These are phyloP conservation scores for Brassica incana DNA, from an alignment of 345 rosid genomes.

Conservation along the genomic window DNA sequence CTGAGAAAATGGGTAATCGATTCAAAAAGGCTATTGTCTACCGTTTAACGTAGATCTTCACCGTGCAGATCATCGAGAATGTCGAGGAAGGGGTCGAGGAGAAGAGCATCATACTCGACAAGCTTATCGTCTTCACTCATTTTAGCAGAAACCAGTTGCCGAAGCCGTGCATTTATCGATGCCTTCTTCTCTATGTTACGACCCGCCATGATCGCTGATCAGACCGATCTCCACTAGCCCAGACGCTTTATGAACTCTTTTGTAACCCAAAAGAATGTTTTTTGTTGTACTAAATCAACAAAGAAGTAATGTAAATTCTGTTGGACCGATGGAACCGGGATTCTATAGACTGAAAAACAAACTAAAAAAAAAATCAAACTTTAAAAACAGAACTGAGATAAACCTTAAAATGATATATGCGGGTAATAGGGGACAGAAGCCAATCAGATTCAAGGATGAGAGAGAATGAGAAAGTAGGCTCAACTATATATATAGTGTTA, in stretches of 20 bases:
- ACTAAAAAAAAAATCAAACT: background rate
- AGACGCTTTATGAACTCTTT: conserved; percentile 11
- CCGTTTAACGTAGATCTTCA: conserved; percentile 92
- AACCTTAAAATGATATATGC: conserved; percentile 15
- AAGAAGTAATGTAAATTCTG: background rate
- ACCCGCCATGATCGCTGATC: conserved; percentile 48
- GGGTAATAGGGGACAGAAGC: background rate
- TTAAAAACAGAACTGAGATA: conserved; percentile 3
- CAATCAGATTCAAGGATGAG: background rate
- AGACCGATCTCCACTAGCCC: background rate
- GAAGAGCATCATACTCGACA: too few species aligned
- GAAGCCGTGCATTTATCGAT: conserved; percentile 29
- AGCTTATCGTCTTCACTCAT: too few species aligned
- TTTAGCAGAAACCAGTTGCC: too few species aligned
- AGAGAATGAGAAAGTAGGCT: conserved; percentile 4
- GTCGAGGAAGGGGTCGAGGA: too few species aligned
- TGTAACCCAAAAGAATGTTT: conserved; percentile 7
- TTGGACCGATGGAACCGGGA: conserved; percentile 18
- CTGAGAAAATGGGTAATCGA: too few species aligned
- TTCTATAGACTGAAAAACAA: background rate
- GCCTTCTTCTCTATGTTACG: conserved; percentile 83
- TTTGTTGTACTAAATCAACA: background rate
- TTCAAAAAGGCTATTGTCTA: conserved; percentile 29
- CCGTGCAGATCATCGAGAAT: conserved; percentile 90
- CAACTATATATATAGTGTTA: background rate